Evolutionary conservation across 2,329 filamentous ascomycete species (phyloP).

Genomic region (Sordariomycetes sp.): DNA sequence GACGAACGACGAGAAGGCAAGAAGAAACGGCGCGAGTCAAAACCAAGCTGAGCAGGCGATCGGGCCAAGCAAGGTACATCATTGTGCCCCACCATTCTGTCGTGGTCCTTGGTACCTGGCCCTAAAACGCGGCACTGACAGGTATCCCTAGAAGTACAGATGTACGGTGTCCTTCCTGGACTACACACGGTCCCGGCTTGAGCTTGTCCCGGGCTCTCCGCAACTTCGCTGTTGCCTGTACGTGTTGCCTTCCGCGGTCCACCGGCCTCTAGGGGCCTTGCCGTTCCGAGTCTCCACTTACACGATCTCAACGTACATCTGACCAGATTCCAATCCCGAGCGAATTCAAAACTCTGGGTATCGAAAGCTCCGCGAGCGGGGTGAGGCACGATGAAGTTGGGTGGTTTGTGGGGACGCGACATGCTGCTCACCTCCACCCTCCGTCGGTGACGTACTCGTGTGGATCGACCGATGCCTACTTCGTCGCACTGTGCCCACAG

Average conservation of each 20-base stretch:
- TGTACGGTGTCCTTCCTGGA: neutral
- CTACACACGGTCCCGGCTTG: neutral
- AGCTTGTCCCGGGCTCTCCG: neutral
- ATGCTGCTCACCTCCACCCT: neutral
- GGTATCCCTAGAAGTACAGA: neutral
- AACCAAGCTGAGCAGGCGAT: conserved; percentile 11
- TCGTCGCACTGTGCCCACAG: neutral
- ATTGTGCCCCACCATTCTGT: conserved; percentile 1
- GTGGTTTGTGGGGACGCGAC: neutral
- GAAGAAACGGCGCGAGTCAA: conserved; percentile 14
- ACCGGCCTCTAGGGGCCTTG: neutral
- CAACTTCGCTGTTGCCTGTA: neutral
- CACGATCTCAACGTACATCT: neutral
- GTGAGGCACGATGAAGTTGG: neutral
- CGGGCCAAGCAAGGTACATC: conserved; percentile 2
- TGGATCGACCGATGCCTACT: neutral
- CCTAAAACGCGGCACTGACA: neutral
- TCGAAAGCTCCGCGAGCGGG: neutral
- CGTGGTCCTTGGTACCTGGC: conserved; percentile 2
- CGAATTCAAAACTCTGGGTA: too few relatives aligned
- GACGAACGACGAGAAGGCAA: conserved; percentile 13
- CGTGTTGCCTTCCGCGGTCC: too few relatives aligned
- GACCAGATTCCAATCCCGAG: too few relatives aligned
- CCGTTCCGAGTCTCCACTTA: neutral
- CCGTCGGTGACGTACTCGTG: neutral